Evolutionary conservation across 2,329 filamentous ascomycete genomes (phyloP).

Genomic region (Penicillium sp.): DNA sequence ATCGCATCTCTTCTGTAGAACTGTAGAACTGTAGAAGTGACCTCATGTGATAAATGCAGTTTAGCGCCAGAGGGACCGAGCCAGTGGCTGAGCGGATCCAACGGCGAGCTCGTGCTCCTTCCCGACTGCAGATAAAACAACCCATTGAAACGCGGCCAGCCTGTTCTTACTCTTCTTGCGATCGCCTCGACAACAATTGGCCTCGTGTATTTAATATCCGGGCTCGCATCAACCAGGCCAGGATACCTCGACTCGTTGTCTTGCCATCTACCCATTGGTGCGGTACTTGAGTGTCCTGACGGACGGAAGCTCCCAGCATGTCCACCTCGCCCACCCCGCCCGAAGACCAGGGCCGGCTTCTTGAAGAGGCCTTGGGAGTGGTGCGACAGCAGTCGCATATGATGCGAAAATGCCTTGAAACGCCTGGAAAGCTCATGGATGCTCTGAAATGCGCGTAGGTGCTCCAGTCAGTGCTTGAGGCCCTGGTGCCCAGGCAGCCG

Average conservation of each 20-base stretch:
- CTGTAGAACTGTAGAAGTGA: background rate
- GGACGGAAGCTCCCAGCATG: slow-evolving; percentile 33
- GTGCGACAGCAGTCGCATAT: slow-evolving; percentile 95
- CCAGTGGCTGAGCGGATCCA: slow-evolving; percentile 14
- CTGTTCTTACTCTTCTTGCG: background rate
- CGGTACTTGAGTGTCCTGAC: background rate
- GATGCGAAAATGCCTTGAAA: slow-evolving; percentile 97
- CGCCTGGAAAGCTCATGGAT: slow-evolving; percentile 98
- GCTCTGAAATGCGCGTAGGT: slow-evolving; percentile 97
- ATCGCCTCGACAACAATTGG: background rate
- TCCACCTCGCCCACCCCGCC: slow-evolving; percentile 56
- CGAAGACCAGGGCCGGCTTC: slow-evolving; percentile 82
- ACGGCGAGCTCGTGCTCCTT: slow-evolving; percentile 15
- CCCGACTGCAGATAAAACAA: slow-evolving; percentile 8
- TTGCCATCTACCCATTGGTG: background rate
- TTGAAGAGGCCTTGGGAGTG: slow-evolving; percentile 93
- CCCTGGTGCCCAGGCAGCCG: slow-evolving; percentile 23
- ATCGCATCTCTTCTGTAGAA: background rate
- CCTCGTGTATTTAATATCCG: background rate
- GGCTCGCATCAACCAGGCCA: background rate
- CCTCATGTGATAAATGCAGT: background rate
- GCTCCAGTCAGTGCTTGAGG: background rate
- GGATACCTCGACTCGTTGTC: background rate
- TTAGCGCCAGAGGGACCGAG: slow-evolving; percentile 8
- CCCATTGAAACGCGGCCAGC: background rate